These are phyloP conservation scores for Thymus mandschuricus DNA, from an alignment of 257 asterid species.

Conservation along the genomic window DNA sequence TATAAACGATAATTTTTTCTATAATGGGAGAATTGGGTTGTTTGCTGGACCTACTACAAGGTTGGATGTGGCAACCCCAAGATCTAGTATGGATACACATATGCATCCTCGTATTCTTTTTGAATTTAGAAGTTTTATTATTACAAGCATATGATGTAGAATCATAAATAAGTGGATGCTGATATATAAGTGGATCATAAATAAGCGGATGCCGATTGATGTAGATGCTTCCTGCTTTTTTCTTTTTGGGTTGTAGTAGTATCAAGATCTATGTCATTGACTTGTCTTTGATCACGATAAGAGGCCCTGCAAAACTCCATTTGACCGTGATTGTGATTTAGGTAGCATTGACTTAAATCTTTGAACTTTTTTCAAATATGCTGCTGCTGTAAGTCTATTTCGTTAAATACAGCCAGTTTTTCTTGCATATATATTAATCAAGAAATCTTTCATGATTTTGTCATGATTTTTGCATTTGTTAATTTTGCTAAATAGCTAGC, in stretches of 20 bases:
- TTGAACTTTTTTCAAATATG: neutral
- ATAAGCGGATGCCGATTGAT: neutral
- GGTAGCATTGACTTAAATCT: neutral
- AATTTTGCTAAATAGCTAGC: slow-evolving; percentile 1
- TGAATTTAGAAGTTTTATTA: no score
- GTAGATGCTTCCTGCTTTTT: neutral
- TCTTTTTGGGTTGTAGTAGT: neutral
- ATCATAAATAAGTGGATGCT: no score
- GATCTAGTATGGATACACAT: neutral
- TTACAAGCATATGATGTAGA: no score
- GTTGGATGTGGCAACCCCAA: neutral
- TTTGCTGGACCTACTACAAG: neutral
- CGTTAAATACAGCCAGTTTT: neutral
- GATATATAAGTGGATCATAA: no score
- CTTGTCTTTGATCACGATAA: neutral
- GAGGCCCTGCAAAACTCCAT: neutral
- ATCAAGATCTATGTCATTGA: neutral
- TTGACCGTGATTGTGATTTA: neutral
- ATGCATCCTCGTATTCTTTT: no score
- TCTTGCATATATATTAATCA: neutral
- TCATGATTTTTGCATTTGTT: neutral
- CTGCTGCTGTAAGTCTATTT: neutral
- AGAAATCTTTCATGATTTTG: neutral
- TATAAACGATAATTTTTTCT: neutral
- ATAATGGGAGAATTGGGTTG: neutral